These are phyloP conservation scores for Apiotrichum porosum DNA, from an alignment of 1,284 basidiomycete genomes.

Conservation along the genomic window DNA sequence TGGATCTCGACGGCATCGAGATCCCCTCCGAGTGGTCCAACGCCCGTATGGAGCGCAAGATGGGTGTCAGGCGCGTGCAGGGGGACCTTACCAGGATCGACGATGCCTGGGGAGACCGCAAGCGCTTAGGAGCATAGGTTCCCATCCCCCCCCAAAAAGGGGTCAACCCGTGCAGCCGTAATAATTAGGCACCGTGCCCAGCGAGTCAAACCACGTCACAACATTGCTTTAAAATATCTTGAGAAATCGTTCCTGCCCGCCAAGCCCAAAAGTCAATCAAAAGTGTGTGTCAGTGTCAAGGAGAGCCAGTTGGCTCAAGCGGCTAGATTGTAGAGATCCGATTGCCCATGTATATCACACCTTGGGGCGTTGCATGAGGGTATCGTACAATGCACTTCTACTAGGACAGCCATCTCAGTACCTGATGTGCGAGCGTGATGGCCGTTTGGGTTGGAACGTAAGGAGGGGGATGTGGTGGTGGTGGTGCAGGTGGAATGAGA, in stretches of 20 bases:
- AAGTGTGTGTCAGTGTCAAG: no score
- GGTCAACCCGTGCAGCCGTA: no score
- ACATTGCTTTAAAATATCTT: no score
- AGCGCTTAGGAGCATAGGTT: slow-evolving; percentile 32
- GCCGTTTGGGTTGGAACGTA: neutral
- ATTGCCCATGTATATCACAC: slow-evolving; percentile 1
- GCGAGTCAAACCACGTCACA: no score
- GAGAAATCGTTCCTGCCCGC: no score
- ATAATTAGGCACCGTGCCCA: no score
- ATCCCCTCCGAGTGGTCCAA: slow-evolving; percentile 46
- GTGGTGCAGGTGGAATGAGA: neutral
- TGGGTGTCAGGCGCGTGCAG: slow-evolving; percentile 50
- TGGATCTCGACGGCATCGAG: slow-evolving; percentile 51
- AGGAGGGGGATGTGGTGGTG: neutral
- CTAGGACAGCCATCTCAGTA: slow-evolving; percentile 21
- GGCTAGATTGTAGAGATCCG: no score
- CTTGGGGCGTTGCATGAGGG: slow-evolving; percentile 9
- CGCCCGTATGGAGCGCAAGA: slow-evolving; percentile 51
- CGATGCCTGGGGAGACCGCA: slow-evolving; percentile 48
- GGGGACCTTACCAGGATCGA: slow-evolving; percentile 49
- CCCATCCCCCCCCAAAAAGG: no score
- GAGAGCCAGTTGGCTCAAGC: no score
- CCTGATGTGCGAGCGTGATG: slow-evolving; percentile 14
- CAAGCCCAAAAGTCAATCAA: no score
- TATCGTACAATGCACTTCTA: slow-evolving; percentile 26